phyloP scores from a whole-genome alignment of 2,329 filamentous ascomycete genomes.

The Whalleya microplaca region DNA sequence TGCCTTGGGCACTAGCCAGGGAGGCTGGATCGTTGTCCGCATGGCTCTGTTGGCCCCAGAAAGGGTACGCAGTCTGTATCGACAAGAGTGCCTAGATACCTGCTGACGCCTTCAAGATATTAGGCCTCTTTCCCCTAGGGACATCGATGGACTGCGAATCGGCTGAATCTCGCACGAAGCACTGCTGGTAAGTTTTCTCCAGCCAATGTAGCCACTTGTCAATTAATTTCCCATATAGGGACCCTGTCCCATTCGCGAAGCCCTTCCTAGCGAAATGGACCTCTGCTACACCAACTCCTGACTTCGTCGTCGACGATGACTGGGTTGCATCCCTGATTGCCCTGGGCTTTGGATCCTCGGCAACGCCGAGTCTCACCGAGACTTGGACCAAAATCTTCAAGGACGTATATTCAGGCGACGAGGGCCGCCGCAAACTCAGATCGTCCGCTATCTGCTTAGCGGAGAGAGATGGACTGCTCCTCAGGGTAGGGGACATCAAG shows the following conservation, averaged over 20 bases:
- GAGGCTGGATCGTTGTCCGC: conserved; percentile 54
- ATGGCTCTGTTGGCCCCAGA: conserved; percentile 56
- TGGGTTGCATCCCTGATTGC: conserved; percentile 50
- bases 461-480: conserved; percentile 51
- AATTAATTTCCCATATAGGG: conserved; percentile 30
- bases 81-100: no score
- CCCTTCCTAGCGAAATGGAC: conserved; percentile 50
- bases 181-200: conserved; percentile 44
- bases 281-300: conserved; percentile 43
- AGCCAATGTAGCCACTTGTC: not conserved
- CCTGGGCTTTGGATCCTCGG: conserved; percentile 50
- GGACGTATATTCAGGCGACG: conserved; percentile 52
- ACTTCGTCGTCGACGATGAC: conserved; percentile 51
- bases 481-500: conserved; percentile 49
- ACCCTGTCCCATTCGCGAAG: conserved; percentile 45
- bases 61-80: conserved; percentile 34
- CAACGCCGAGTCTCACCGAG: conserved; percentile 39
- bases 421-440: conserved; percentile 52
- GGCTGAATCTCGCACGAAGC: conserved; percentile 46
- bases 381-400: conserved; percentile 53
- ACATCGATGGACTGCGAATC: conserved; percentile 60
- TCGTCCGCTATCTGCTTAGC: conserved; percentile 50
- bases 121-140: conserved; percentile 52
- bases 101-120: conserved; percentile 40
- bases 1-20: conserved; percentile 55